Evolutionary conservation across 441 rosid species (phyloP), one percentile per base, ranked within the genome.

Genomic region (Pelargonium cotyledonis): DNA sequence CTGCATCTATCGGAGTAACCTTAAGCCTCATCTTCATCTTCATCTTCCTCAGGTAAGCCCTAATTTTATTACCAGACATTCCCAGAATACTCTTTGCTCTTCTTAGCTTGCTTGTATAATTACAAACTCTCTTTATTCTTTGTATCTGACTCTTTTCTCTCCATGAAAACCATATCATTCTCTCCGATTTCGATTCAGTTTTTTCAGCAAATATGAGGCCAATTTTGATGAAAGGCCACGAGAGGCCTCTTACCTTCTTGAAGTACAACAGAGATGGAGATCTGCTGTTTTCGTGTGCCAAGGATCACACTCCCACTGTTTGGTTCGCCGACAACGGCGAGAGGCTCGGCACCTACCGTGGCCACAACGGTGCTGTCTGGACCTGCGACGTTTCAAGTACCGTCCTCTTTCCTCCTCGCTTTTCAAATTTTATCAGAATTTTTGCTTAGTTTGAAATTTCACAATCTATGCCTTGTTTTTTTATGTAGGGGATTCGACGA

Each of bases 341-440:
- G 76, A 94, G 98, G 63, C 81, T 86, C 15, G 97, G 97, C 26
- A 90, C 97, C 71, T 90, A 86, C 72, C 92, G 96, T 49, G 98
- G 98, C 61, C 98, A 93, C 81, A 93, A 93, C 73, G 93, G 95
- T 26, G 96, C 97, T 38, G 97, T 91, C 68, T 94, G 98, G 98
- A 85, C 84, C 63, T 94, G 96, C 72, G 96, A 94, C 73, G 88
- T 94, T 68, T 91, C 97, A 14, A 83, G 98, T 71, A 81, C 75
- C n/a, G n/a, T n/a, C n/a, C n/a, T n/a, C n/a, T n/a, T 6, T 1
- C 1, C 14, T 43, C 35, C 1, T 3, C 5, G 23, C 4, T 26
- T 26, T 47, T 51, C 15, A 51, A 51, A 1, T 51, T 11, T 43
- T 12, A n/a, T 18, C 18, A 9, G 35, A 8, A 6, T 6, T 21